phyloP scores from a whole-genome alignment of 352 stramenopile species.

The Globisporangium nagaii region DNA sequence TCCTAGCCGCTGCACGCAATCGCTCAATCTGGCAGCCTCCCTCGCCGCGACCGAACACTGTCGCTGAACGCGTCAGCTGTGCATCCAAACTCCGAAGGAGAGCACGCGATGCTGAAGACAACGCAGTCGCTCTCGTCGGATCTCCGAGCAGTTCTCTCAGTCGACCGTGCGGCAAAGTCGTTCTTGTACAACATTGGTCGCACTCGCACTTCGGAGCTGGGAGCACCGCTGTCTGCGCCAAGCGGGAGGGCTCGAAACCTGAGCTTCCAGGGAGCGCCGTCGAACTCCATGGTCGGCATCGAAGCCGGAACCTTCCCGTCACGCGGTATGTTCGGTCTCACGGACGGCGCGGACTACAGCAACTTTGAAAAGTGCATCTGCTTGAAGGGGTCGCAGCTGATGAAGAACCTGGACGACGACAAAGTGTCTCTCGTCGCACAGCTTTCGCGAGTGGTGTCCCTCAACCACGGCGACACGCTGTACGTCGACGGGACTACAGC shows the following conservation, averaged over 20 bases:
- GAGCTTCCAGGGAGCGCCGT: conserved; percentile 26
- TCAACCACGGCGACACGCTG: conserved; percentile 52
- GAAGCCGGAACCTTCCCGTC: not conserved
- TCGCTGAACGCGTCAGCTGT: conserved; percentile 21
- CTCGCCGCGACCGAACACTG: conserved; percentile 38
- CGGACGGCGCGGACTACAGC: conserved; percentile 57
- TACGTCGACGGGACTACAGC: conserved; percentile 40
- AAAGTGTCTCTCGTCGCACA: conserved; percentile 77
- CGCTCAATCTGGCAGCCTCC: conserved; percentile 55
- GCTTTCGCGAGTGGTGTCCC: conserved; percentile 52
- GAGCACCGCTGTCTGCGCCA: conserved; percentile 25
- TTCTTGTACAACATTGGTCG: conserved; percentile 72
- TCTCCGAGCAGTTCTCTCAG: conserved; percentile 61
- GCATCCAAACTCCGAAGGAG: conserved; percentile 12
- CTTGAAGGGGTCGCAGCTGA: conserved; percentile 75
- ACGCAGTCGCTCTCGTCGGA: conserved; percentile 53
- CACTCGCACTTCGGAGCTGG: conserved; percentile 24
- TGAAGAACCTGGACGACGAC: conserved; percentile 80
- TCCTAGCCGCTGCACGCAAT: conserved; percentile 55
- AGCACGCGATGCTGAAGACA: conserved; percentile 40
- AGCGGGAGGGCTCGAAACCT: conserved; percentile 27
- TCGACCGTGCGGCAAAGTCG: conserved; percentile 63
- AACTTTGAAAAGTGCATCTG: conserved; percentile 85
- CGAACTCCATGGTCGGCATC: not conserved
- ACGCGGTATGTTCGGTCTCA: conserved; percentile 27